phyloP scores from a whole-genome alignment of 139 green algal species.

The Chlorella ohadii region DNA sequence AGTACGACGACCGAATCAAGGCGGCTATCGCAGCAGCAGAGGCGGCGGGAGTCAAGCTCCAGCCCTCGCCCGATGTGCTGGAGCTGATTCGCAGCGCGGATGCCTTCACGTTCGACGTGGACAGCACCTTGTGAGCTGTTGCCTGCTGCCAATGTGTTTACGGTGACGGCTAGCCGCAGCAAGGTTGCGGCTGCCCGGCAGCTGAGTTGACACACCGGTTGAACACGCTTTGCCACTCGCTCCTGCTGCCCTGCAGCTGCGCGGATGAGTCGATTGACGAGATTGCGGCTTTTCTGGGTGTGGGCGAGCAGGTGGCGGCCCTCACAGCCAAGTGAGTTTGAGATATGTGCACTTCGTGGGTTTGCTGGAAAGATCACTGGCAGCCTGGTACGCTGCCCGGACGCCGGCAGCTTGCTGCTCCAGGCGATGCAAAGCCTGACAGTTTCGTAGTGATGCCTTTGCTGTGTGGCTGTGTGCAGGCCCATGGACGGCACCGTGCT shows the following conservation, averaged over 20 bases:
- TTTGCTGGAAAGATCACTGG: too few species aligned
- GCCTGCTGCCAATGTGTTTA: too few species aligned
- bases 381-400: too few species aligned
- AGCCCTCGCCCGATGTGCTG: conserved; percentile 6
- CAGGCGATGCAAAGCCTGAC: neutral
- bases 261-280: conserved; percentile 98
- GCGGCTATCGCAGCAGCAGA: neutral
- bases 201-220: too few species aligned
- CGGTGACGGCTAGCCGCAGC: too few species aligned
- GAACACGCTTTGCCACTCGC: too few species aligned
- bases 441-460: too few species aligned
- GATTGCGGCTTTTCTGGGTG: conserved; percentile 90
- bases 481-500: neutral
- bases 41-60: conserved; percentile 3
- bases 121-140: conserved; percentile 95
- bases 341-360: too few species aligned
- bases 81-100: conserved; percentile 46
- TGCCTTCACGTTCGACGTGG: conserved; percentile 96
- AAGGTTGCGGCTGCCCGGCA: too few species aligned
- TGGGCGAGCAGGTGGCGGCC: conserved; percentile 88
- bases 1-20: neutral
- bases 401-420: too few species aligned
- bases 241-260: conserved; percentile 64
- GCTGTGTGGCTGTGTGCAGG: neutral
- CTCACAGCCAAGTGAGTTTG: conserved; percentile 71